Conservation (phyloP, 345 rosid species). For the Capsella bursapastoris region DNA sequence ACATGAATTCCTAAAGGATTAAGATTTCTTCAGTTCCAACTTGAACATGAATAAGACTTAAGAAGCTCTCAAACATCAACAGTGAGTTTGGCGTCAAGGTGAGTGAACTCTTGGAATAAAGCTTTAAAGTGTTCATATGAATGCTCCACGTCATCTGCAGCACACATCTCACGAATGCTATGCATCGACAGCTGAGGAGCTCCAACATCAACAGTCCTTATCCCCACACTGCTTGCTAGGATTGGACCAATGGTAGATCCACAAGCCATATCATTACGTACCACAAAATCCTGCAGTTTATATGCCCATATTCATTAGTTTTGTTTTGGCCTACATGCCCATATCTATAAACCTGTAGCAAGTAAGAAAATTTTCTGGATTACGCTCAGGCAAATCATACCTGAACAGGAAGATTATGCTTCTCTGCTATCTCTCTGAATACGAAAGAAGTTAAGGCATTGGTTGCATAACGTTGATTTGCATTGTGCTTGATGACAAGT, state of each 20-base stretch:
- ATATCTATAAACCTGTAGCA: neutral
- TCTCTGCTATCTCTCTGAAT: constrained; percentile 80
- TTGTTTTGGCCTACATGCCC: too few species aligned
- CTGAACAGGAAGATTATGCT: constrained; percentile 82
- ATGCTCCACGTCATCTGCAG: constrained; percentile 76
- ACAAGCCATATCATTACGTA: constrained; percentile 92
- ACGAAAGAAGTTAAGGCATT: constrained; percentile 85
- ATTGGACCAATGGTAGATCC: constrained; percentile 99
- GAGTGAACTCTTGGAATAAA: constrained; percentile 69
- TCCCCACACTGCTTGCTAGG: constrained; percentile 90
- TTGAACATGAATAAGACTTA: neutral
- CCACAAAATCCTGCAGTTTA: constrained; percentile 81
- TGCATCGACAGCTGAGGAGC: constrained; percentile 98
- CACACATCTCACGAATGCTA: constrained; percentile 97
- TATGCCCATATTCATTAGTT: neutral
- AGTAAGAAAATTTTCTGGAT: constrained; percentile 17
- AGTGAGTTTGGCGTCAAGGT: constrained; percentile 66
- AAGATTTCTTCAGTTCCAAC: constrained; percentile 2
- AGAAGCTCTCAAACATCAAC: constrained; percentile 55
- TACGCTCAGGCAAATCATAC: constrained; percentile 42
- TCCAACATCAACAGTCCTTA: constrained; percentile 94
- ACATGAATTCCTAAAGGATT: neutral
- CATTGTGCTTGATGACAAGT: constrained; percentile 96
- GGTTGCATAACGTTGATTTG: constrained; percentile 96
- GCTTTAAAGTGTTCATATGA: constrained; percentile 95